Evolutionary conservation across 140 eudicot species (phyloP), one percentile per base, ranked within the genome.

Genomic region (Anethum foeniculum): DNA sequence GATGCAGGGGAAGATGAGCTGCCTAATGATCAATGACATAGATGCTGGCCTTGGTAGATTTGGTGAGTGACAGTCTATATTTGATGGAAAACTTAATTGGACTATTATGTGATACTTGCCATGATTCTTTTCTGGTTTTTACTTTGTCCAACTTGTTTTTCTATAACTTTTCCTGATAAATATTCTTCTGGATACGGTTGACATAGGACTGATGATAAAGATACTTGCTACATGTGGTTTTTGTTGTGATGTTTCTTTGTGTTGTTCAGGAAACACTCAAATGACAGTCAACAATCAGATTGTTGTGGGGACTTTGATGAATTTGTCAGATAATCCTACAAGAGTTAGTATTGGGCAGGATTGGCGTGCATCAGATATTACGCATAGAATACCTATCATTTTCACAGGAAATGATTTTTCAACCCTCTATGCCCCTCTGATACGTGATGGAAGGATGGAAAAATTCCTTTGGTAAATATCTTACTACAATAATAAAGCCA

Each of bases 41-140:
- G 99, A 95, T 86, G 99, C 99, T 79, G 99, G 99, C 81, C 90
- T 95, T 86, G 99, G 99, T 83, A 92, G 97, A 92, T 95, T 92
- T 79, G 99, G 99, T 95, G 90, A 92, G 97, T 86, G 80, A 78
- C 75, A 76, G 65, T 86, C 83, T 77, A 80, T 78, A 67, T 81
- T 80, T 60, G 81, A 79, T 52, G 81, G 71, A 73, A 85, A 86
- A 81, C 78, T 85, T 81, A 79, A 46, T 75, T 81, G 87, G 36
- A 83, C 74, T 83, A 83, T 44, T 77, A 62, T 79, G 77, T 85
- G 54, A 18, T 87, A 83, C 64, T 52, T 80, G 72, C 80, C 69
- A 83, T 81, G 75, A 84, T 79, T 80, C 18, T 65, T 49, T 71
- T 21, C 51, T 19, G 77, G 30, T 39, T 64, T 84, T 39, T 34